phyloP scores from a whole-genome alignment of 2,329 filamentous ascomycete species.

The Pestalotiopsis sp. region DNA sequence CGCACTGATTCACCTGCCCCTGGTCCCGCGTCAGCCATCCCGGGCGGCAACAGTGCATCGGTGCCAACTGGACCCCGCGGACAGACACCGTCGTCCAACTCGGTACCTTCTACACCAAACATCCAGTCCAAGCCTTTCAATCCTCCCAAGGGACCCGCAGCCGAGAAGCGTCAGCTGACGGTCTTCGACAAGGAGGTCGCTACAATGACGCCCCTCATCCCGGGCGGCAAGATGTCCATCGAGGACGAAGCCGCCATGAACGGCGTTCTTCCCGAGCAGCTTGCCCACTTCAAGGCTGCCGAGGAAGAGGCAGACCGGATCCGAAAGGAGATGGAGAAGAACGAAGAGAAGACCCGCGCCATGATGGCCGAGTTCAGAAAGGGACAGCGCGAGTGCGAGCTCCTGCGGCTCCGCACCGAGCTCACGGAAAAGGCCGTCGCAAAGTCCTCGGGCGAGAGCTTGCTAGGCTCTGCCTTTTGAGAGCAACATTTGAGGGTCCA shows the following conservation, averaged over 20 bases:
- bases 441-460: slow-evolving; percentile 58
- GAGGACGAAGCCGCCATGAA: slow-evolving; percentile 43
- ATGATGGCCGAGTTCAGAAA: slow-evolving; percentile 56
- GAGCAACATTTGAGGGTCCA: background rate
- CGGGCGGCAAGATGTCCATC: slow-evolving; percentile 58
- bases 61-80: slow-evolving; percentile 32
- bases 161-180: slow-evolving; percentile 35
- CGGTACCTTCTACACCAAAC: slow-evolving; percentile 40
- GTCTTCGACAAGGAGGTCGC: slow-evolving; percentile 56
- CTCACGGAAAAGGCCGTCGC: slow-evolving; percentile 59
- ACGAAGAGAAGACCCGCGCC: slow-evolving; percentile 57
- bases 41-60: slow-evolving; percentile 33
- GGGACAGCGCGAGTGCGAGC: slow-evolving; percentile 55
- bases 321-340: slow-evolving; percentile 53
- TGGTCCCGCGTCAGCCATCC: slow-evolving; percentile 39
- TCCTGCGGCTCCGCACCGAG: slow-evolving; percentile 58
- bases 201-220: slow-evolving; percentile 52
- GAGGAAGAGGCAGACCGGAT: slow-evolving; percentile 61
- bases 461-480: slow-evolving; percentile 58
- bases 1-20: slow-evolving; percentile 28
- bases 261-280: slow-evolving; percentile 56
- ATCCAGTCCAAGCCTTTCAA: slow-evolving; percentile 52
- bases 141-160: slow-evolving; percentile 56
- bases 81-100: slow-evolving; percentile 30
- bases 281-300: slow-evolving; percentile 55